Base-by-base conservation (phyloP, 768 basidiomycete genomes). In the Hygrophorus pudorinus region DNA sequence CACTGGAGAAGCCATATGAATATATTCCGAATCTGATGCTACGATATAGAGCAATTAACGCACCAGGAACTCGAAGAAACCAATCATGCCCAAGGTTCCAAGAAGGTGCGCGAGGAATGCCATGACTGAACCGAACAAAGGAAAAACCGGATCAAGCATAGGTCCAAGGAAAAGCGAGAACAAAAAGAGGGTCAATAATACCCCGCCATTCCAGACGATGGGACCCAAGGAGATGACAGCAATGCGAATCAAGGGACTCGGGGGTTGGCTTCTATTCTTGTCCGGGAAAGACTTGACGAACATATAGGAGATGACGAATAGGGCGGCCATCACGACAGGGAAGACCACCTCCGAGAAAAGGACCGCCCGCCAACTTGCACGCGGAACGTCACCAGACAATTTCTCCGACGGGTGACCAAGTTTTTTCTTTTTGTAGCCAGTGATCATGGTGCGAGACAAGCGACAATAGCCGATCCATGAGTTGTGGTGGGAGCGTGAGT, bases 381-480 rank as follows among this genome's bases (percentile, higher is more conserved):
- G 81, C 14, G 96, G 94, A 29, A 91, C 84, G 59, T 98, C 96
- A 42, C 85, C 85, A 4, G 93, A 93, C 20, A 98, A 73, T 64
- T 96, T 98, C 65, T 98, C 94, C 0, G 93, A 97, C 1, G 96
- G 96, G 57, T 91, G 85, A 16, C 96, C 96, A 5, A 99, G 79
- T 53, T 80, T 79, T 75, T 98, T 97, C 71, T 87, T 89, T 77
- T 98, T 98, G 79, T 92, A 99, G n/a, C 96, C 96, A 13, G 96
- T 99, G 59, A 99, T 94, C 78, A 90, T 85, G 13, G 96, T 99
- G 41, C 96, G 75, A n/a, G 91, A 91, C 37, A 99, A 71, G 42
- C 96, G 88, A 61, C 96, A 99, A 64, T 98, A 99, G 0, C 96
- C 94, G 52, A 98, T 94, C 96, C 96, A 99, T 4, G 94, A 96